These are phyloP conservation scores for Rhizophagus clarus DNA, from an alignment of 192 early-diverging fungal species.

Conservation along the genomic window DNA sequence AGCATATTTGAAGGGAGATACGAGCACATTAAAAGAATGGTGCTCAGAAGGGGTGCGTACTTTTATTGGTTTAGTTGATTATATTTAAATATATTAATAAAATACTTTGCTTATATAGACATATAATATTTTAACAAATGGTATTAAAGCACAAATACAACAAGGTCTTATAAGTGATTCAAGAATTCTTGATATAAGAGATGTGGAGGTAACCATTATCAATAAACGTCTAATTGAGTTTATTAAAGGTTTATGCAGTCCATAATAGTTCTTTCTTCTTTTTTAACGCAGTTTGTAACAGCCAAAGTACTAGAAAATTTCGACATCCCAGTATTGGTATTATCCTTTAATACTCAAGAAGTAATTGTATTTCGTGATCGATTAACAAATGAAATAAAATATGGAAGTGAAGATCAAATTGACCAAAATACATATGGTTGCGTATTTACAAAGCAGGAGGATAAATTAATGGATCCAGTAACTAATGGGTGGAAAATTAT, in stretches of 20 bases:
- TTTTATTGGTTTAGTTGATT: neutral
- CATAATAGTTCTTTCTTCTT: neutral
- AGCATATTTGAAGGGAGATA: slow-evolving; percentile 87
- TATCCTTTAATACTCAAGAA: slow-evolving; percentile 93
- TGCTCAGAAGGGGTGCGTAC: slow-evolving; percentile 85
- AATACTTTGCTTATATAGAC: slow-evolving; percentile 43
- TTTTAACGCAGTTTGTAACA: slow-evolving; percentile 62
- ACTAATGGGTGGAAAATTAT: slow-evolving; percentile 94
- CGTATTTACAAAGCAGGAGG: slow-evolving; percentile 88
- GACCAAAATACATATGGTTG: slow-evolving; percentile 85
- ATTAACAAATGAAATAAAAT: slow-evolving; percentile 79
- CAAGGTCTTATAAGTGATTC: slow-evolving; percentile 92
- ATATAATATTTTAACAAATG: slow-evolving; percentile 80
- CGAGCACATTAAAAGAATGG: slow-evolving; percentile 84
- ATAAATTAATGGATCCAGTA: slow-evolving; percentile 74
- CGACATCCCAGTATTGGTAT: slow-evolving; percentile 85
- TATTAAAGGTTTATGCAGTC: neutral
- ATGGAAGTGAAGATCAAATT: slow-evolving; percentile 88
- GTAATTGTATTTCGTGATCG: slow-evolving; percentile 90
- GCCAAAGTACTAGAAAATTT: slow-evolving; percentile 88
- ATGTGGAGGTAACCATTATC: slow-evolving; percentile 66
- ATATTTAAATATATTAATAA: neutral
- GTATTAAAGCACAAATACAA: slow-evolving; percentile 79
- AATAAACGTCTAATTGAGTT: neutral
- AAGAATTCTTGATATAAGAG: slow-evolving; percentile 90